Percentiles rank a stretch among this genome's conserved stretches.
Conservation (phyloP, 805 yeast species). For the Spathaspora boniae region DNA sequence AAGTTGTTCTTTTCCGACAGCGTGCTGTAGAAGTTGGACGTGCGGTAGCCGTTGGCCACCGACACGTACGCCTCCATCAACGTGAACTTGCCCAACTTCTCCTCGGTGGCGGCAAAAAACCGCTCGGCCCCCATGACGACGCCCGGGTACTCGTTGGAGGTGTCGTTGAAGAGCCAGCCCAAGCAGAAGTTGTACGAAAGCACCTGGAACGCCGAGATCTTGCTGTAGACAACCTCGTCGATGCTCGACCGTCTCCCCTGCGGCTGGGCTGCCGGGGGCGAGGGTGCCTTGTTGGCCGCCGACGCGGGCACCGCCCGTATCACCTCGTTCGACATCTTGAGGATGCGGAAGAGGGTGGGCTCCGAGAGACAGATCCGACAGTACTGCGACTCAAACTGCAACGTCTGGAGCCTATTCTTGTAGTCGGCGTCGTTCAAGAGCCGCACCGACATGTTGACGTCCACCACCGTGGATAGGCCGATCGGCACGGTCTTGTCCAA, state of each 20-base stretch:
- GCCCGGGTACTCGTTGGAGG: constrained; percentile 56
- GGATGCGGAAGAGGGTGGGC: constrained; percentile 37
- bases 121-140: constrained; percentile 75
- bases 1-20: constrained; percentile 44
- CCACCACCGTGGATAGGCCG: constrained; percentile 40
- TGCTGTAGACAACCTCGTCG: constrained; percentile 11
- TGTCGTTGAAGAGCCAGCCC: constrained; percentile 71
- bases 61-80: constrained; percentile 68
- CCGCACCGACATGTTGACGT: constrained; percentile 44
- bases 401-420: constrained; percentile 31
- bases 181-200: constrained; percentile 63
- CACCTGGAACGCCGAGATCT: constrained; percentile 53
- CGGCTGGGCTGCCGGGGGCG: neutral
- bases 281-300: neutral
- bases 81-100: constrained; percentile 62
- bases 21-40: constrained; percentile 47
- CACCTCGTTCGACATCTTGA: constrained; percentile 30
- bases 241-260: neutral
- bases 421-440: constrained; percentile 34
- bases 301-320: constrained; percentile 6
- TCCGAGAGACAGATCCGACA: constrained; percentile 60
- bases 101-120: constrained; percentile 62
- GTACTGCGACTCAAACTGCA: constrained; percentile 57
- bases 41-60: constrained; percentile 58
- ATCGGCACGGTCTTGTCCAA: constrained; percentile 36